Conservation (phyloP, 345 rosid species). For the Theobroma cacao region DNA sequence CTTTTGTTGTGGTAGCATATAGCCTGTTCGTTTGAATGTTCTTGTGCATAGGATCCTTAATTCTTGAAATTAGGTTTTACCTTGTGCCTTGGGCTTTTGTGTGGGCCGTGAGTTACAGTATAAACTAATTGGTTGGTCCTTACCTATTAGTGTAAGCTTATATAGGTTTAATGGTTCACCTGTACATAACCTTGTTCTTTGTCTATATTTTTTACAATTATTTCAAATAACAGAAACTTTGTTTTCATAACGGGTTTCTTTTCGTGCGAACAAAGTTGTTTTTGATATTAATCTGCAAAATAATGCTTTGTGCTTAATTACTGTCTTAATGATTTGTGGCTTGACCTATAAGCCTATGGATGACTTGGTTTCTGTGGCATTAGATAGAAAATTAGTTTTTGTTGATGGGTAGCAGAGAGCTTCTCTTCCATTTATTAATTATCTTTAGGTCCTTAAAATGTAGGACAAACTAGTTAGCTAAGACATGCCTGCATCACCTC, state of each 20-base stretch:
- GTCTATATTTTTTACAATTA: background rate
- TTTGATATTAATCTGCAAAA: background rate
- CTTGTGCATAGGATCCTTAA: background rate
- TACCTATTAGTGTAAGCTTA: background rate
- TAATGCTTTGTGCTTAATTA: background rate
- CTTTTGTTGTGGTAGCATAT: background rate
- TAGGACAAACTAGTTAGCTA: background rate
- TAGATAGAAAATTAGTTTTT: background rate
- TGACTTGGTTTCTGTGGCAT: background rate
- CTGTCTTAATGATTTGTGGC: background rate
- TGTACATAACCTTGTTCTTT: background rate
- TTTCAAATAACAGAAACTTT: background rate
- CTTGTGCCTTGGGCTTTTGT: background rate
- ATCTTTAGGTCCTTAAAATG: background rate
- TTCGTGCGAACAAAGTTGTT: background rate
- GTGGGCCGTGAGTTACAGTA: background rate
- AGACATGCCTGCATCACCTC: background rate
- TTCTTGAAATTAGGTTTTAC: background rate
- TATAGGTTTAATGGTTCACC: background rate
- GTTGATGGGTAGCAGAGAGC: background rate
- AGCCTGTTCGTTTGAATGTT: background rate
- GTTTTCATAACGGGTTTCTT: background rate
- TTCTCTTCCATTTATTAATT: background rate
- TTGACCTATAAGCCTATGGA: background rate
- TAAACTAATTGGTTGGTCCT: background rate